Conservation (phyloP, 2,329 filamentous ascomycete species). For the Colletotrichum karsti region DNA sequence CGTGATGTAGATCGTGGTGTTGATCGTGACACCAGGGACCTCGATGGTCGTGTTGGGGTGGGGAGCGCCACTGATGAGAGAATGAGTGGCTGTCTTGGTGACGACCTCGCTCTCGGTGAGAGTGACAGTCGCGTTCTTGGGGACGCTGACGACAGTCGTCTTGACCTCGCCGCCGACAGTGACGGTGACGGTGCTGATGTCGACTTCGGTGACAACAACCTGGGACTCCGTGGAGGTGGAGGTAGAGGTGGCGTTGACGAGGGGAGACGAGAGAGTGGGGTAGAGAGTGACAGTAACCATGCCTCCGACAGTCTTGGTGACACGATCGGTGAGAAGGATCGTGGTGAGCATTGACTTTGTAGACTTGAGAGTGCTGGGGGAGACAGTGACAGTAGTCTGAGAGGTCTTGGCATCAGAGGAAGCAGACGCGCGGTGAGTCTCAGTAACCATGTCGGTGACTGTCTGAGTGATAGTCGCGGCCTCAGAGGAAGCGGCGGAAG, state of each 20-base stretch:
- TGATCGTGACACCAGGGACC: neutral
- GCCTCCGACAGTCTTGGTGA: slow-evolving; percentile 25
- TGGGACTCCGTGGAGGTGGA: slow-evolving; percentile 34
- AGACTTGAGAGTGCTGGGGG: neutral
- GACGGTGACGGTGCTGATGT: slow-evolving; percentile 38
- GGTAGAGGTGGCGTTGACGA: slow-evolving; percentile 28
- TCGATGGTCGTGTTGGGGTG: slow-evolving; percentile 21
- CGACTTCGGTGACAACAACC: slow-evolving; percentile 38
- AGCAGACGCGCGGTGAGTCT: neutral
- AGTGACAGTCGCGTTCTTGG: slow-evolving; percentile 40
- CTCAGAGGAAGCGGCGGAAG: neutral
- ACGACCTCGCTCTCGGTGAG: slow-evolving; percentile 34
- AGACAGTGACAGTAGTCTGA: neutral
- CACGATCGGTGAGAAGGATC: slow-evolving; percentile 12
- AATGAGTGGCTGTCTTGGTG: slow-evolving; percentile 19
- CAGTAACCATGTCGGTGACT: neutral
- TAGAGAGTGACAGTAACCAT: slow-evolving; percentile 7
- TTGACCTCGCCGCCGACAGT: slow-evolving; percentile 30
- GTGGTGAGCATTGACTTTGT: slow-evolving; percentile 20
- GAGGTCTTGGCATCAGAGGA: neutral
- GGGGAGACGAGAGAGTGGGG: slow-evolving; percentile 9
- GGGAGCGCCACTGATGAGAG: slow-evolving; percentile 22
- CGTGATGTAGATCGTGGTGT: slow-evolving; percentile 35
- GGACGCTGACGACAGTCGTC: slow-evolving; percentile 7
- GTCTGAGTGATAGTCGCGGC: slow-evolving; percentile 10